Evolutionary conservation across 805 yeast genomes (phyloP).

Genomic region (Metschnikowia gruessii): DNA sequence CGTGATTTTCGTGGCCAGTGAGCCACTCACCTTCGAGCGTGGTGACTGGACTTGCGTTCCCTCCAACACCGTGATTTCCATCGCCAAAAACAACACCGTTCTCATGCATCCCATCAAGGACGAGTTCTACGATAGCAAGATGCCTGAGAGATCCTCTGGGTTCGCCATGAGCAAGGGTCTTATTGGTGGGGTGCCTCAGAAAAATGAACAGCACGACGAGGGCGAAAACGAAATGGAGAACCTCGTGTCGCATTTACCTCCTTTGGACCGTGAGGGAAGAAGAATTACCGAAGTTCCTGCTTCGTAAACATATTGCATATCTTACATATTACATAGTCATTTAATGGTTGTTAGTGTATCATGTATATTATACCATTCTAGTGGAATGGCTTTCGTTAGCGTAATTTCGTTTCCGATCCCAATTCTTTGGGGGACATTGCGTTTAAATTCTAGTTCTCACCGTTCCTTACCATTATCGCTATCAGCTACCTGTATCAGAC

Average conservation of each 20-base stretch:
- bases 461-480: conserved; percentile 1
- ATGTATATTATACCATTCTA: conserved; percentile 6
- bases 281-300: conserved; percentile 14
- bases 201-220: conserved; percentile 24
- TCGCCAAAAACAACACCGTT: conserved; percentile 75
- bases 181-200: conserved; percentile 84
- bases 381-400: conserved; percentile 5
- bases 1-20: conserved; percentile 95
- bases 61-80: conserved; percentile 80
- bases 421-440: conserved; percentile 1
- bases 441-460: conserved; percentile 2
- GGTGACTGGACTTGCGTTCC: conserved; percentile 98
- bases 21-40: conserved; percentile 93
- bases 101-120: conserved; percentile 87
- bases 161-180: conserved; percentile 90
- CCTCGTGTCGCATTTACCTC: conserved; percentile 31
- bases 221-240: conserved; percentile 9
- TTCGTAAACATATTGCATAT: background rate
- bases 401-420: conserved; percentile 12
- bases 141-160: conserved; percentile 64
- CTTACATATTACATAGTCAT: background rate
- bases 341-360: background rate
- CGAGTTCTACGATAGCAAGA: conserved; percentile 78
- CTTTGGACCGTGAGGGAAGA: conserved; percentile 38
- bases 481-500: background rate